Evolutionary conservation across 345 rosid species (phyloP), one percentile per base, ranked within the genome.

Genomic region (Noccaea caerulescens): DNA sequence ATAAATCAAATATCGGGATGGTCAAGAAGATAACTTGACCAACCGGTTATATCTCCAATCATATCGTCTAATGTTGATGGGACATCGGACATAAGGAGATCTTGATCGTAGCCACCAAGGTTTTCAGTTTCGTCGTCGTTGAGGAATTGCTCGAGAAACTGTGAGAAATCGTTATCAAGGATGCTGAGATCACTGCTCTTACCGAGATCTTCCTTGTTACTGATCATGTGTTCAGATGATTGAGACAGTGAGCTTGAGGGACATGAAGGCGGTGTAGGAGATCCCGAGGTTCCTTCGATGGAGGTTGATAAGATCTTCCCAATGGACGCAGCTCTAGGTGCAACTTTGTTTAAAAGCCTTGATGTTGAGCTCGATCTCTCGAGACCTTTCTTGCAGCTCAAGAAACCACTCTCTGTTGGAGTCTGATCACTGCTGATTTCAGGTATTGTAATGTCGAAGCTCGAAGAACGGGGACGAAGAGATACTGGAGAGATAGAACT

Each of bases 261-360:
- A 42, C 14, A 11, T 42, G 45, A 11, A 4, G 14, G 10, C 45
- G 5, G 4, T 42, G 5, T 11, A 42, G 45, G 45, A 42, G 45
- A 42, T 42, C 45, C 11, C 45, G 10, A 42, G 4, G 44, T 42
- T 42, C 45, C 45, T 11, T 42, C 45, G 5, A 42, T 43, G 47
- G 16, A 43, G 16, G 36, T 25, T 25, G 30, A 25, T 25, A 25
- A 25, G 30, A 25, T 25, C 30, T 25, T 25, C 30, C 30, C 30
- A 25, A 52, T 25, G 57, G 57, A 11, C 27, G 57, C 9, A 7
- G 57, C 57, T 12, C 10, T 52, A 16, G 69, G 38, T 7, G 75
- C 69, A 27, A 62, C 60, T 62, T 51, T 62, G 47, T 72, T 72
- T 63, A 72, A 25, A 6, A 72, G 56, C 10, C 46, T 42, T 43